Evolutionary conservation across 1,284 basidiomycete species (phyloP).

Genomic region (Termitomyces sp.): DNA sequence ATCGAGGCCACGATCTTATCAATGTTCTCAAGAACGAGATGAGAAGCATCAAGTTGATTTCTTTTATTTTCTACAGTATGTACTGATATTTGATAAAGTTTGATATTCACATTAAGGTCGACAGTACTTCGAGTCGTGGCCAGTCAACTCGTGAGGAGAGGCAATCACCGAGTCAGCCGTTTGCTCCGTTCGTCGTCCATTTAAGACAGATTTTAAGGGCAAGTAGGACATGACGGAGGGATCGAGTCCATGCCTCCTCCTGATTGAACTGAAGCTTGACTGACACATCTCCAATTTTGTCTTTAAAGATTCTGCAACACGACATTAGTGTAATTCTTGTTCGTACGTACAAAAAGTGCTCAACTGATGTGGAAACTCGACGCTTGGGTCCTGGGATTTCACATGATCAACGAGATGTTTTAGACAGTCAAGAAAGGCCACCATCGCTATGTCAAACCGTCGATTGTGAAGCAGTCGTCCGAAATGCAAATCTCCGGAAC

Average conservation of each 20-base stretch:
- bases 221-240: slow-evolving; percentile 84
- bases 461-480: slow-evolving; percentile 89
- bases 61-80: too few species aligned
- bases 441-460: slow-evolving; percentile 94
- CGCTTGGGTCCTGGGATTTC: slow-evolving; percentile 60
- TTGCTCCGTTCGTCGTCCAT: slow-evolving; percentile 76
- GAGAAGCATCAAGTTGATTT: too few species aligned
- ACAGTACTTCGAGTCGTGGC: too few species aligned
- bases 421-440: slow-evolving; percentile 91
- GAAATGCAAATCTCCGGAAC: slow-evolving; percentile 86
- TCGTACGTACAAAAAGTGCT: slow-evolving; percentile 26
- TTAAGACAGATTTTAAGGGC: slow-evolving; percentile 83
- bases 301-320: slow-evolving; percentile 73
- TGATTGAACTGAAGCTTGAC: slow-evolving; percentile 92
- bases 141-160: too few species aligned
- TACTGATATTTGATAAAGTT: too few species aligned
- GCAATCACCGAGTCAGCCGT: slow-evolving; percentile 30
- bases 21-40: neutral
- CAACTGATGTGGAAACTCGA: slow-evolving; percentile 86
- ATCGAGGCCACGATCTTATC: neutral
- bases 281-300: slow-evolving; percentile 93
- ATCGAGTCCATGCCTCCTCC: slow-evolving; percentile 95
- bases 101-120: too few species aligned
- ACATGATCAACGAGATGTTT: slow-evolving; percentile 87
- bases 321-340: neutral